Evolutionary conservation across 352 stramenopile species (phyloP), one percentile per base, ranked within the genome.

Genomic region (Globisporangium acanthophoron): DNA sequence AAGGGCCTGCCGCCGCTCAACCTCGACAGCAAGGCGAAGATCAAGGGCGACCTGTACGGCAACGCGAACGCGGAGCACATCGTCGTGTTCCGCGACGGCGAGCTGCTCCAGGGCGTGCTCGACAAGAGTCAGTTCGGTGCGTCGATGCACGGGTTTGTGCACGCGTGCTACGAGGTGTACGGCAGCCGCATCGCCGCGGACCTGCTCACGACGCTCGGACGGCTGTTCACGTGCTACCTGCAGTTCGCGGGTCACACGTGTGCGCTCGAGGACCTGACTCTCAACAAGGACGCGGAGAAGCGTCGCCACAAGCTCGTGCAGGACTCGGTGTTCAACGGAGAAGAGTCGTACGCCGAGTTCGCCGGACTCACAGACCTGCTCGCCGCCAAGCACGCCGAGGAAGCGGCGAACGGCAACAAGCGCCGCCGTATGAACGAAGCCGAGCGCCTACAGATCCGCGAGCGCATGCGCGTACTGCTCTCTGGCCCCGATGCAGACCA

Each of bases 41-140:
- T 98, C 60, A 96, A 97, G 55, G 88, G 94, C 33, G 90, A 96
- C 41, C 78, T 97, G 18, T 99, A 98, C 67, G 97, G 97, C 53
- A 88, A 83, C 47, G 70, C 77, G 0, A 95, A 98, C 69, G 92
- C 94, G 45, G 97, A 99, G 71, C 94, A 99, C 70, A 69, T 97
- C 52, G 95, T 99, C 13, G 80, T 99, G 40, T 91, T 99, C 61
- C 85, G 96, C 43, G 90, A 99, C 62, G 95, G 96, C 40, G 94
- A 99, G 61, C 61, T 99, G 59, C 74, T 99, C 16, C 88, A 97
- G 61, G 97, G 97, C 69, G 88, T 99, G 47, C 81, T 99, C 24
- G 98, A 99, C 74, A 99, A 99, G 82, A 94, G 87, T 61, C 94
- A 98, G 48, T 99, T 99, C 74, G 98, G 97, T 61, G 95, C 97